These are phyloP conservation scores for Trichopus zeylanicus DNA, from an alignment of 116 monocot species.

Conservation along the genomic window DNA sequence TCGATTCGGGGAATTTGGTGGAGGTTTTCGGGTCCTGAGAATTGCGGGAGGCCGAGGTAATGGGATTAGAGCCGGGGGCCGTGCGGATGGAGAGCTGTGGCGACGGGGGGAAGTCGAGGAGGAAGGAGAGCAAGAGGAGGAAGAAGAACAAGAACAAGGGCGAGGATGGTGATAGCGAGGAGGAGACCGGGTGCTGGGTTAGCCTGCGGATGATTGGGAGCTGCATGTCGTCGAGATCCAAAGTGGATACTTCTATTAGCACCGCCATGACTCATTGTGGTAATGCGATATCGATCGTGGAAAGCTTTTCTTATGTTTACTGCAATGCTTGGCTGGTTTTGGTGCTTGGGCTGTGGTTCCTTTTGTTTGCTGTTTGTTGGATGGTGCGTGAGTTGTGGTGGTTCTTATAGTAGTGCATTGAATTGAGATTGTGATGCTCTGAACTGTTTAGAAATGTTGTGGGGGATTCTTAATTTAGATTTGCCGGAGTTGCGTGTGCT, in stretches of 20 bases:
- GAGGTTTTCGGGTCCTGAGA: not conserved
- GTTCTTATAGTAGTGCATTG: not conserved
- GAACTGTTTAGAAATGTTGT: not conserved
- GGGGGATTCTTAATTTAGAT: not conserved
- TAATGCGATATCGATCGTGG: slow-evolving; percentile 10
- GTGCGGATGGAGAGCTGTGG: slow-evolving; percentile 32
- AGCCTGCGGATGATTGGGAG: slow-evolving; percentile 38
- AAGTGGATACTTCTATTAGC: slow-evolving; percentile 68
- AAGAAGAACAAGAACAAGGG: slow-evolving; percentile 15
- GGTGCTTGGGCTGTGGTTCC: not conserved
- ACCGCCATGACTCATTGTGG: slow-evolving; percentile 56
- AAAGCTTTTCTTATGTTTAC: not conserved
- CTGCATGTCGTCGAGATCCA: slow-evolving; percentile 67
- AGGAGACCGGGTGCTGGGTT: slow-evolving; percentile 59
- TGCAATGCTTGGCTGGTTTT: not conserved
- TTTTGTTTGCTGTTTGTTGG: not conserved
- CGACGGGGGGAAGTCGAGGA: slow-evolving; percentile 23
- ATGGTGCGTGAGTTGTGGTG: not conserved
- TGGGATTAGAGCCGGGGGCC: slow-evolving; percentile 43
- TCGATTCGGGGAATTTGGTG: not conserved
- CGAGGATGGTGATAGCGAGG: not conserved
- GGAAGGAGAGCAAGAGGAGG: slow-evolving; percentile 18
- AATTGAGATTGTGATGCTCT: not conserved
- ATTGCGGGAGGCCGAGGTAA: not conserved
- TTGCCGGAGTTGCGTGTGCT: not conserved